Evolutionary conservation across 192 early-diverging fungal genomes (phyloP), one percentile per base, ranked within the genome.

Genomic region (Coemansia aciculifera): DNA sequence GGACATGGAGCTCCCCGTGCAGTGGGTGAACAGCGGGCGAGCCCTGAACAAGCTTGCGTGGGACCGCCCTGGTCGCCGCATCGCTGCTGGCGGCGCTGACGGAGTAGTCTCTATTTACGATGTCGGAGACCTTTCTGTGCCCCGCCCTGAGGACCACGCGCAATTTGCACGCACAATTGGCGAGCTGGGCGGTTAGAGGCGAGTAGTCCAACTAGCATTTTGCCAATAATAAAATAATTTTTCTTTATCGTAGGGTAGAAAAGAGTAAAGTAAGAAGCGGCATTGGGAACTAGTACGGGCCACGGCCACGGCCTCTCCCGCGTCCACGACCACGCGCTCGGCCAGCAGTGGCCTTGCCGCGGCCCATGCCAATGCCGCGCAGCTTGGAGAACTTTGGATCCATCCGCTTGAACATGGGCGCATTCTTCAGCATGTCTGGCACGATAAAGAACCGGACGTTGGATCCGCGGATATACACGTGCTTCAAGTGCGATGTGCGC

Each of bases 391-490:
- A 64, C 63, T 71, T 89, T 21, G 94, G 92, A n/a, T 90, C 94
- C 56, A 96, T 88, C 60, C 87, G 86, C 85, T 95, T 94, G 84
- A 99, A 98, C 95, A 99, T 97, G 54, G 97, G 96, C 27, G 97
- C 97, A 73, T 99, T 98, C 85, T 96, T 96, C 39, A 99, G 88
- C 95, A 99, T 99, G 78, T 99, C 97, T 24, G 96, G 96, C n/a
- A 97, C 95, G 36, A 98, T 90, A 66, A 98, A 93, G 84, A 95
- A 97, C 56, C 94, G 89, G 69, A 96, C 87, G 63, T 90, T 88
- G 48, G 93, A 95, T 27, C 97, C 97, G 62, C 97, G 91, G 75
- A 97, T 89, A 70, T 95, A 99, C 39, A 98, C 94, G 78, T 96
- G 95, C 75, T 98, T 94, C 75, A 99, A 79, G 68, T 97, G 94